Conservation (phyloP, 2,329 filamentous ascomycete species). For the Botrytis cinerea region DNA sequence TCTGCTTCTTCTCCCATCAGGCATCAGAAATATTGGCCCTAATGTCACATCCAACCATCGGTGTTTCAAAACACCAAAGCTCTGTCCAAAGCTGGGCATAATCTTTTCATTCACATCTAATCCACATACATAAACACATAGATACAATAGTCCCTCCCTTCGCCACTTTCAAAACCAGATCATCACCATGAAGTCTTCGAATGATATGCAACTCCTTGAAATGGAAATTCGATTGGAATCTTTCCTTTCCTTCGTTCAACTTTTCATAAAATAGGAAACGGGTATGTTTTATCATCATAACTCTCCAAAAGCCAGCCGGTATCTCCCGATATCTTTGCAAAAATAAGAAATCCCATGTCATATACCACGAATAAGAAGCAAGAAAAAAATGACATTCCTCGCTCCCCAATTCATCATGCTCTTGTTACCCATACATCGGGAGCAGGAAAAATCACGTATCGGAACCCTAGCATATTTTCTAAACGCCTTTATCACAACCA, state of each 20-base stretch:
- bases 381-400: conserved; percentile 2
- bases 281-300: conserved; percentile 21
- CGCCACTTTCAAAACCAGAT: neutral
- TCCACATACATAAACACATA: conserved; percentile 4
- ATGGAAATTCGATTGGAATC: neutral
- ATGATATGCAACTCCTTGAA: conserved; percentile 15
- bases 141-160: conserved; percentile 6
- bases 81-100: neutral
- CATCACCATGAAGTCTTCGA: conserved; percentile 4
- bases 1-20: neutral
- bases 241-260: conserved; percentile 1
- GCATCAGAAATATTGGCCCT: neutral
- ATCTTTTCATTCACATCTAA: conserved; percentile 4
- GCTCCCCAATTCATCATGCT: conserved; percentile 1
- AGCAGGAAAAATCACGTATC: neutral
- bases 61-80: neutral
- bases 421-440: neutral
- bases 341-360: conserved; percentile 18
- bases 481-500: conserved; percentile 43
- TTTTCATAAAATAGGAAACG: conserved; percentile 7
- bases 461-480: conserved; percentile 23
- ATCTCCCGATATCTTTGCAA: conserved; percentile 14
- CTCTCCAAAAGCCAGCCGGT: conserved; percentile 2
- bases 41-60: too few species aligned
- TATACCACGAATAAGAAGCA: conserved; percentile 8